Evolutionary conservation across 1,284 basidiomycete species (phyloP).

Genomic region (Cryptococcus floricola): DNA sequence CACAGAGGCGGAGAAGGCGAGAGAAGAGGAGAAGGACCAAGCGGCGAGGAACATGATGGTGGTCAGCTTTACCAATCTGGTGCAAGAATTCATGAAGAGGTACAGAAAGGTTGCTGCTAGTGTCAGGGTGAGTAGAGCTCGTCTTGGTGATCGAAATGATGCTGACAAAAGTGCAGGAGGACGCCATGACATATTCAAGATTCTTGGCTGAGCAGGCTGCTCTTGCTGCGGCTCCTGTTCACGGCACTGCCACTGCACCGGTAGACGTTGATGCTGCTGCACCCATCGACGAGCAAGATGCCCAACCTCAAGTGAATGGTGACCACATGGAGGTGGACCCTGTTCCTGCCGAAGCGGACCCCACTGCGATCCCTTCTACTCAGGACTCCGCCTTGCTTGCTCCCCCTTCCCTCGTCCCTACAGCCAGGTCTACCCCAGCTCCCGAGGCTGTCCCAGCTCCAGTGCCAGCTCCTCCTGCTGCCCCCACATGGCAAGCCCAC

Average conservation of each 20-base stretch:
- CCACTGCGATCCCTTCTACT: neutral
- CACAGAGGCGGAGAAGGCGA: constrained; percentile 73
- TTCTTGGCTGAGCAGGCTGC: constrained; percentile 22
- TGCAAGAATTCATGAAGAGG: constrained; percentile 86
- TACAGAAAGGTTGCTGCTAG: constrained; percentile 85
- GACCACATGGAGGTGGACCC: neutral
- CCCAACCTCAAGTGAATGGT: neutral
- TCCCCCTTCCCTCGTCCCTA: neutral
- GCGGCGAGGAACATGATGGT: constrained; percentile 77
- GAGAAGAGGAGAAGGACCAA: constrained; percentile 78
- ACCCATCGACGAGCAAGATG: neutral
- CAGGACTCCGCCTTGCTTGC: neutral
- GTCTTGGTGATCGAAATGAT: neutral
- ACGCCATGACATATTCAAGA: constrained; percentile 17
- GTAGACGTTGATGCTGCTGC: neutral
- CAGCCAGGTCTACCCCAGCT: neutral
- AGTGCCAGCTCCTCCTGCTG: constrained; percentile 1
- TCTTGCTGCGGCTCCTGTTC: neutral
- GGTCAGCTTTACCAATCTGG: constrained; percentile 77
- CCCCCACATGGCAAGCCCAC: constrained; percentile 49
- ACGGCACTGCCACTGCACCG: neutral
- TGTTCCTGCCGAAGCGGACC: neutral
- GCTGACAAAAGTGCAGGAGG: constrained; percentile 14
- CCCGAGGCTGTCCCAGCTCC: neutral
- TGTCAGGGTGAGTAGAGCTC: constrained; percentile 60